Base-by-base conservation (phyloP, 2,329 filamentous ascomycete genomes). In the Gyromitra esculenta region DNA sequence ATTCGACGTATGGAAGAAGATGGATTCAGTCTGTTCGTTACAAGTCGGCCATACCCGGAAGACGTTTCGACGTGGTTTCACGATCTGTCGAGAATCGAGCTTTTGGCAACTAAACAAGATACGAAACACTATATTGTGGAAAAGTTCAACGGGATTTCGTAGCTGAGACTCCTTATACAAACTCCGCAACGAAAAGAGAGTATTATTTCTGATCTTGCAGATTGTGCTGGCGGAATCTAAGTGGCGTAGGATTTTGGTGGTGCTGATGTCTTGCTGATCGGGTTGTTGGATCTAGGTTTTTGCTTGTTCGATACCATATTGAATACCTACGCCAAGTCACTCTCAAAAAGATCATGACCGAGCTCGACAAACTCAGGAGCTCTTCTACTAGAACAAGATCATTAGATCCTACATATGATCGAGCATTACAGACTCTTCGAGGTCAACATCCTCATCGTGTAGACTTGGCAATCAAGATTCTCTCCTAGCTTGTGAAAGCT, bases 301-400 rank as follows among this genome's bases (percentile, higher is more conserved):
- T 69, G 37, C 41, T 69, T 11, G 43, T 62, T 21, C 52, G 66
- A n/a, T 50, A 35, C 52, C 52, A 69, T 25, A 62, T 69, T 21
- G 66, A 69, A 39, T 69, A 69, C 66, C 35, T 69, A 5, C 35
- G 66, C 3, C 66, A 69, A 25, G 25, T 50, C 39, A 62, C 66
- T 5, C 39, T 62, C 39, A 69, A 62, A 35, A 59, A 62, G 52
- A 69, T 69, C 6, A 31, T 69, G 11, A 31, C 37, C n/a, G 66
- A 60, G 11, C 39, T 69, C 52, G 37, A 48, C 13, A 62, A 69
- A 43, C 66, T 62, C 11, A 41, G 18, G 31, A 69, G 45, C 8
- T 66, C 48, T 18, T 54, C 45, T n/a, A 57, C 7, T 5, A 15
- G 48, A 7, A 25, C 15, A 5, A 62, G 13, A 21, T 43, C 67